These are phyloP conservation scores for Candida neerlandica DNA, from an alignment of 1,139 yeast genomes.

Conservation along the genomic window DNA sequence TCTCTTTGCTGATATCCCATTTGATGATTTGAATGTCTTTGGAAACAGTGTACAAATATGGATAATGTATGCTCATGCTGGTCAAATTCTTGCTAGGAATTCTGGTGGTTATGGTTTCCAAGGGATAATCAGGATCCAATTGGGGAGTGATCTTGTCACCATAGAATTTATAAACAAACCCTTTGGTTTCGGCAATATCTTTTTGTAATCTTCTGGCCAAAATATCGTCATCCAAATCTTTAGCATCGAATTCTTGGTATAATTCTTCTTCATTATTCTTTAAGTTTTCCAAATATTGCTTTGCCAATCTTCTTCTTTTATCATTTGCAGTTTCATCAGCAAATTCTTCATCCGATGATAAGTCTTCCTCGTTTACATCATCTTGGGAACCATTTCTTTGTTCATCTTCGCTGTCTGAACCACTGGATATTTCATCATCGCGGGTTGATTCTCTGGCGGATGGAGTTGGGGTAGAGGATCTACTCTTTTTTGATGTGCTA, in stretches of 20 bases:
- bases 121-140: constrained; percentile 27
- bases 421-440: constrained; percentile 49
- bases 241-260: constrained; percentile 79
- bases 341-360: constrained; percentile 70
- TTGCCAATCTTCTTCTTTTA: constrained; percentile 90
- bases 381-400: constrained; percentile 20
- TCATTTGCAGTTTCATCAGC: constrained; percentile 85
- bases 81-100: constrained; percentile 64
- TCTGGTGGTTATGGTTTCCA: constrained; percentile 45
- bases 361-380: constrained; percentile 23
- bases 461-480: constrained; percentile 13
- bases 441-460: constrained; percentile 6
- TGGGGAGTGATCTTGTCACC: constrained; percentile 51
- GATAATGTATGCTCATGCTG: constrained; percentile 52
- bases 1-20: constrained; percentile 54
- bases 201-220: constrained; percentile 76
- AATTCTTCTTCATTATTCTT: constrained; percentile 54
- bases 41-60: constrained; percentile 76
- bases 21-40: constrained; percentile 81
- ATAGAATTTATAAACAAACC: constrained; percentile 72
- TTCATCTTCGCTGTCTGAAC: constrained; percentile 37
- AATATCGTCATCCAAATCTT: constrained; percentile 85
- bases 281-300: constrained; percentile 83
- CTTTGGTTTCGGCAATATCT: constrained; percentile 90
- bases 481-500: constrained; percentile 20